phyloP scores from a whole-genome alignment of 2,329 filamentous ascomycete species.

The Fusarium marasasianum region DNA sequence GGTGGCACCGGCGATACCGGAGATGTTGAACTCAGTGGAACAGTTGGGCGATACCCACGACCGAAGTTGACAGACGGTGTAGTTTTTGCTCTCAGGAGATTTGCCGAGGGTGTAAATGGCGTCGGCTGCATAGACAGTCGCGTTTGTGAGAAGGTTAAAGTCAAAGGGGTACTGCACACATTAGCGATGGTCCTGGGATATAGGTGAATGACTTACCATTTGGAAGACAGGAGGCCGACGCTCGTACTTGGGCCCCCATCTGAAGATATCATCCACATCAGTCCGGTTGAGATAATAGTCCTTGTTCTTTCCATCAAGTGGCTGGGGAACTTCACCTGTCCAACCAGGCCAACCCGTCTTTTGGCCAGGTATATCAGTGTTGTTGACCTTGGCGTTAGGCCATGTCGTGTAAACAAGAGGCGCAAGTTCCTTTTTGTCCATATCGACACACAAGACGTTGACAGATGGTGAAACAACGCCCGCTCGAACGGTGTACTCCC shows the following conservation, averaged over 20 bases:
- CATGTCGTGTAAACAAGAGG: slow-evolving; percentile 73
- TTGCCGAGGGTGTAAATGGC: slow-evolving; percentile 75
- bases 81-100: slow-evolving; percentile 53
- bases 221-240: slow-evolving; percentile 64
- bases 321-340: slow-evolving; percentile 50
- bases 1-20: slow-evolving; percentile 65
- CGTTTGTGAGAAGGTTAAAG: slow-evolving; percentile 74
- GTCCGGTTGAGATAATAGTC: slow-evolving; percentile 63
- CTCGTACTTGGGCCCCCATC: slow-evolving; percentile 65
- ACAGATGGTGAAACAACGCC: slow-evolving; percentile 75
- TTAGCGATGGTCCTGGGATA: background rate
- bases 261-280: slow-evolving; percentile 74
- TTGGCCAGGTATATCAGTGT: slow-evolving; percentile 49
- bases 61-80: slow-evolving; percentile 74
- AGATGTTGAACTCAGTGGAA: slow-evolving; percentile 68
- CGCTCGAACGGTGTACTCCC: slow-evolving; percentile 73
- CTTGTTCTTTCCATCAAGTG: slow-evolving; percentile 35
- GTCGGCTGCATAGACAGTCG: slow-evolving; percentile 52
- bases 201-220: slow-evolving; percentile 47
- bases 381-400: slow-evolving; percentile 54
- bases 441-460: slow-evolving; percentile 77
- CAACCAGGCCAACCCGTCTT: slow-evolving; percentile 49
- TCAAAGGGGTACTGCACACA: slow-evolving; percentile 59
- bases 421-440: slow-evolving; percentile 65
- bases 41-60: slow-evolving; percentile 72